These are phyloP conservation scores for Glarea lozoyensis DNA, from an alignment of 495 filamentous ascomycete species.

Conservation along the genomic window DNA sequence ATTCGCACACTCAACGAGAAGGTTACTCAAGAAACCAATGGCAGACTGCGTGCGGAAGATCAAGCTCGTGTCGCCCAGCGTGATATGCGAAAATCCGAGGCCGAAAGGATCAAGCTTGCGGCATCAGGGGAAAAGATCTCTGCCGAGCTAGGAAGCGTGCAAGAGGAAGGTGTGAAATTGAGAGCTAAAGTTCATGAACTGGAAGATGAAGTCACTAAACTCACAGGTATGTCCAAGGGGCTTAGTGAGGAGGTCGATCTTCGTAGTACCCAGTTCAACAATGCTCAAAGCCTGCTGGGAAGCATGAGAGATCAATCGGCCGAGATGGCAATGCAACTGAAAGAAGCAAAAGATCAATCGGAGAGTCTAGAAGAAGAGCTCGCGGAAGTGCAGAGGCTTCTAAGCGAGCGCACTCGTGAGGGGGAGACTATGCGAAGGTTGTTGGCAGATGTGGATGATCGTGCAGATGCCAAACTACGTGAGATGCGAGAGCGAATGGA, in stretches of 20 bases:
- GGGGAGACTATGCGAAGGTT: constrained; percentile 90
- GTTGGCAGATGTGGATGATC: constrained; percentile 75
- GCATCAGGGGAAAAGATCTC: constrained; percentile 59
- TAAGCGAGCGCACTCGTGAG: constrained; percentile 89
- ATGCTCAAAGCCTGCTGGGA: constrained; percentile 73
- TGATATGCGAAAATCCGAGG: constrained; percentile 65
- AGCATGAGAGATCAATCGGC: constrained; percentile 88
- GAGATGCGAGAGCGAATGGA: constrained; percentile 91
- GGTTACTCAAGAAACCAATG: constrained; percentile 62
- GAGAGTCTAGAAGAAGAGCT: constrained; percentile 93
- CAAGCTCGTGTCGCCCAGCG: constrained; percentile 57
- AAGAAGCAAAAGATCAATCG: constrained; percentile 72
- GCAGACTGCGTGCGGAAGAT: constrained; percentile 68
- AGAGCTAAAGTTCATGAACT: constrained; percentile 57
- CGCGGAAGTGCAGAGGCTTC: constrained; percentile 74
- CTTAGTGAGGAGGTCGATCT: constrained; percentile 75
- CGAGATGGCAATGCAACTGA: constrained; percentile 87
- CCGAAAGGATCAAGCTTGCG: constrained; percentile 65
- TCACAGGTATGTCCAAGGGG: constrained; percentile 54
- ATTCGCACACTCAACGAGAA: constrained; percentile 68
- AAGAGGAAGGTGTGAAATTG: constrained; percentile 58
- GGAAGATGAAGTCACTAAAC: constrained; percentile 57
- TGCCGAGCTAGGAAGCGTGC: constrained; percentile 57
- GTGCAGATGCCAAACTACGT: constrained; percentile 67
- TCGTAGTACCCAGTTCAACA: constrained; percentile 76